Evolutionary conservation across 2,329 filamentous ascomycete species (phyloP).

Genomic region (Elsinoe perseae): DNA sequence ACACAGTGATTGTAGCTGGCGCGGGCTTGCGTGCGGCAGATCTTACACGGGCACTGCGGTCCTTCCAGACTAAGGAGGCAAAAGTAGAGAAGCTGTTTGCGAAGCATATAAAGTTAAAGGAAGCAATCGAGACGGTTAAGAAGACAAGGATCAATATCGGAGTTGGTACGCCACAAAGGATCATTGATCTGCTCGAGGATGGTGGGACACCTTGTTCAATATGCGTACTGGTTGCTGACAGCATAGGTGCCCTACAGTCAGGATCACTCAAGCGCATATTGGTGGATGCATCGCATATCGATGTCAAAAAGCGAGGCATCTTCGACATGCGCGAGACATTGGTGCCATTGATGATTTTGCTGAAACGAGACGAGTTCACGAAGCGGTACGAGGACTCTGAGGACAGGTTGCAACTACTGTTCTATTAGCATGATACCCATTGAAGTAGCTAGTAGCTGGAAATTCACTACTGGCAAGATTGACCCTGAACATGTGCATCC

Average conservation of each 20-base stretch:
- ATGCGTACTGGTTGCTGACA: slow-evolving; percentile 20
- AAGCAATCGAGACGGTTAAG: slow-evolving; percentile 70
- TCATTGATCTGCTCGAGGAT: slow-evolving; percentile 75
- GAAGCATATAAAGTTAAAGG: slow-evolving; percentile 93
- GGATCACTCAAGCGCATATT: slow-evolving; percentile 69
- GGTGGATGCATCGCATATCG: slow-evolving; percentile 85
- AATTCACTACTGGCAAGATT: too few relatives aligned
- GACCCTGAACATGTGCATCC: too few relatives aligned
- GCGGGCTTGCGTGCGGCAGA: slow-evolving; percentile 83
- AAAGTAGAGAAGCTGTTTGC: slow-evolving; percentile 88
- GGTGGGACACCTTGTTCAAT: slow-evolving; percentile 43
- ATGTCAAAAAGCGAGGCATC: slow-evolving; percentile 87
- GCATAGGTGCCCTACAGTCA: slow-evolving; percentile 58
- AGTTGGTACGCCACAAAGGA: slow-evolving; percentile 77
- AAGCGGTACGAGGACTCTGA: slow-evolving; percentile 52
- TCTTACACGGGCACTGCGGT: slow-evolving; percentile 65
- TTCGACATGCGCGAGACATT: slow-evolving; percentile 94
- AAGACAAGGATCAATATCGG: slow-evolving; percentile 67
- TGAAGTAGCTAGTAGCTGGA: too few relatives aligned
- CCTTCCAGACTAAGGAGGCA: slow-evolving; percentile 70
- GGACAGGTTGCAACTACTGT: slow-evolving; percentile 52
- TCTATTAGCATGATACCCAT: slow-evolving; percentile 44
- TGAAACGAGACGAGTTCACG: slow-evolving; percentile 64
- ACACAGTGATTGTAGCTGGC: slow-evolving; percentile 80
- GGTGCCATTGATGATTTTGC: slow-evolving; percentile 66